Base-by-base conservation (phyloP, 78 protist species). In the Dictyostelium capitatum region DNA sequence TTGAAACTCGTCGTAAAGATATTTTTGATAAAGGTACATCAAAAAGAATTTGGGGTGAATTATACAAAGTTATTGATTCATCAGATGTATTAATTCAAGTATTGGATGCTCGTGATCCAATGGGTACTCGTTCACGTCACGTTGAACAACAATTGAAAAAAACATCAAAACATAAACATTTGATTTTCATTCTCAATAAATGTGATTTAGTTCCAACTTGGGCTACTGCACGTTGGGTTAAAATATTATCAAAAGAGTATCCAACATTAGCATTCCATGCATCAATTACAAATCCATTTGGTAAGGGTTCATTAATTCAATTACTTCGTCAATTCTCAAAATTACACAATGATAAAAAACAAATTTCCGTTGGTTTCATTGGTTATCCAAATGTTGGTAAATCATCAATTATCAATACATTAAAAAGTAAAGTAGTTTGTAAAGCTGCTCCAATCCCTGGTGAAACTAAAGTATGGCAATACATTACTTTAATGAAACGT, bases 401-500 rank as follows among this genome's bases (percentile, higher is more conserved):
- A 72, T 56, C 93, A 6, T 95, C 98, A 28, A 83, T 99, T 53
- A 99, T 99, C 97, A 99, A 99, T 94, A 98, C 99, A 1, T 93
- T 99, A 10, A 51, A 62, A 53, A 37, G 83, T 65, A 97, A 98
- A 89, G 64, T 48, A 23, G 99, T 94, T 30, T 98, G 99, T 95
- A 95, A 89, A 69, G 99, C 97, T 7, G 99, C 99, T 0, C 99
- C 99, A 12, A 92, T 98, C 32, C 99, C 99, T 0, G 99, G 99
- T 15, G 99, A 99, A 94, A 99, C 99, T 11, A 99, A 99, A 82
- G 99, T 99, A n/a, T 99, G 99, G 99, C 99, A 99, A 91, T 99
- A 99, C 97, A 91, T 99, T 32, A 95, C 99, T 19, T 96, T 99
- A 54, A 96, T 97, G 96, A 77, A 90, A 78, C 41, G 95, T 59